Evolutionary conservation across 2,329 filamentous ascomycete genomes (phyloP), one percentile per base, ranked within the genome.

Genomic region (Fusarium siculi): DNA sequence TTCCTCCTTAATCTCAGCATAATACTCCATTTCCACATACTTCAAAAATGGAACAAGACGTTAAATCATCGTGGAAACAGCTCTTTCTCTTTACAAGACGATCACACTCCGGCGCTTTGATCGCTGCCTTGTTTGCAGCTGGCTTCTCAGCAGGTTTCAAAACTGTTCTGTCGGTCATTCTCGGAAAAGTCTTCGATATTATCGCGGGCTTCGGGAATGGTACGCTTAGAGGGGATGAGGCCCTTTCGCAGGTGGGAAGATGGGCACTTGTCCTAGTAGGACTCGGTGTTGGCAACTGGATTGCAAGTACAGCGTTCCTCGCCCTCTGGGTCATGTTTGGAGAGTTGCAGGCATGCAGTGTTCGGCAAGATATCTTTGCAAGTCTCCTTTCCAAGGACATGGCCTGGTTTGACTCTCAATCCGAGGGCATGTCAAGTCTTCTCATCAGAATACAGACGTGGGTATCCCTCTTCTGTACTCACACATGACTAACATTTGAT

Each of bases 341-440:
- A 19, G 95, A 98, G 80, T 77, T 94, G 5, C 94, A 97, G 74
- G 94, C 93, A 1, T 88, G 87, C 37, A 88, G 82, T 52, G 91
- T 90, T 11, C 88, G 94, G 9, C 84, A 87, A 21, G 84, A 82
- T 9, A 82, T 96, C 6, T 97, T 97, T 77, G 76, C 83, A 4
- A 88, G 88, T 5, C 83, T 98, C 40, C 79, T 97, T n/a, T 82
- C 84, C 10, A 94, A 92, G 78, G 90, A 96, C 18, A 89, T 96
- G 79, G 86, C 87, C 50, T 98, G 95, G 95, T 97, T 93, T 77
- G 95, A 98, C 79, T 84, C 86, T 23, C 87, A 91, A 57, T 85
- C 89, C 42, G 90, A 93, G 62, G 96, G 95, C 0, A 87, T 93
- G 23, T 88, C 89, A 2, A 91, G 93, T 23, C 86, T 96, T 46